A percentile compares a stretch with the other conserved stretches of the same genome.
Conservation (phyloP, 352 stramenopile species). For the Phytophthora pistaciae region DNA sequence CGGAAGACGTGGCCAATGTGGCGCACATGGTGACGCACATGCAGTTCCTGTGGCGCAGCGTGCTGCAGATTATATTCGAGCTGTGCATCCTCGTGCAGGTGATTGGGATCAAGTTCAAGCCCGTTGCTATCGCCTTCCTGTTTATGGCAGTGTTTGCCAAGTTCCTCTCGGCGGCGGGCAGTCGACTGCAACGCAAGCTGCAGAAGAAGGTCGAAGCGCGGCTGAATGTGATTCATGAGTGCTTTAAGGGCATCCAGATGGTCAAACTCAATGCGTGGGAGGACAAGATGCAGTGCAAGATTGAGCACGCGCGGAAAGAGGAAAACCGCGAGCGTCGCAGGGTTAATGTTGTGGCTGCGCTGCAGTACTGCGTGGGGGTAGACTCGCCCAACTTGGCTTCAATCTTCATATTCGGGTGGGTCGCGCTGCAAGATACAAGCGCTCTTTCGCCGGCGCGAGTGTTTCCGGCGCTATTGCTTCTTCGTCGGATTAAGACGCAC, state of each 20-base stretch:
- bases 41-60: slow-evolving; percentile 40
- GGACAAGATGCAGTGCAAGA: slow-evolving; percentile 52
- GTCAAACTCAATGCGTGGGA: slow-evolving; percentile 74
- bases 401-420: slow-evolving; percentile 49
- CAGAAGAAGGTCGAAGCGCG: slow-evolving; percentile 29
- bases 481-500: slow-evolving; percentile 44
- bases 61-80: slow-evolving; percentile 43
- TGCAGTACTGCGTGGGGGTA: slow-evolving; percentile 41
- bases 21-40: slow-evolving; percentile 35
- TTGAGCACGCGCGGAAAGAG: slow-evolving; percentile 46
- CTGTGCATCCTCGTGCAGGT: slow-evolving; percentile 51
- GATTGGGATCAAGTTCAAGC: slow-evolving; percentile 40
- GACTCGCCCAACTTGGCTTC: slow-evolving; percentile 47
- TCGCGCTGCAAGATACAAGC: slow-evolving; percentile 38
- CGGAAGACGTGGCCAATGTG: slow-evolving; percentile 35
- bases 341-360: slow-evolving; percentile 29
- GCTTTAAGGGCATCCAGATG: slow-evolving; percentile 64
- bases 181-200: slow-evolving; percentile 29
- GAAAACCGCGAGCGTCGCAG: slow-evolving; percentile 41
- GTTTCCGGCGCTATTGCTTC: slow-evolving; percentile 45
- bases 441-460: slow-evolving; percentile 42
- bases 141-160: slow-evolving; percentile 30
- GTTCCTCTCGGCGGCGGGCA: slow-evolving; percentile 31
- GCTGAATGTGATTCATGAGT: slow-evolving; percentile 55
- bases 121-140: slow-evolving; percentile 38